A percentile compares a stretch with the other conserved stretches of the same genome.
Evolutionary conservation across 2,329 filamentous ascomycete genomes (phyloP).

Genomic region (Beauveria rudraprayagi): DNA sequence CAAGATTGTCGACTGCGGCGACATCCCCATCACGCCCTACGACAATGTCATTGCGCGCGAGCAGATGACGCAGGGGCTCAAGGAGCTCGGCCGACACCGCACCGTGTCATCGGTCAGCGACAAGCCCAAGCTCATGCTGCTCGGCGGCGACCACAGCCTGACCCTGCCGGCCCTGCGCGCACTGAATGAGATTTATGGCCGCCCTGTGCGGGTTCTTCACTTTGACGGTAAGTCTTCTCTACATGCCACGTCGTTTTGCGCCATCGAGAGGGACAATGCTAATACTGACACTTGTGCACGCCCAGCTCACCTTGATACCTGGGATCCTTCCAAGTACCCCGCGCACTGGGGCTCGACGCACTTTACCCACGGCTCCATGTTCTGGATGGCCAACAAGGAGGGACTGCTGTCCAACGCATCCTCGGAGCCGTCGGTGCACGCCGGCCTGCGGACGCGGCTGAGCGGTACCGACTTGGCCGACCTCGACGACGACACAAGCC

Average conservation of each 20-base stretch:
- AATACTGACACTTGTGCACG: not conserved
- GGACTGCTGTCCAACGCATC: slow-evolving; percentile 61
- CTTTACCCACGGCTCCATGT: slow-evolving; percentile 88
- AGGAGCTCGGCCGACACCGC: slow-evolving; percentile 51
- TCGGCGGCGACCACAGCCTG: slow-evolving; percentile 68
- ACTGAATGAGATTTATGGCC: slow-evolving; percentile 52
- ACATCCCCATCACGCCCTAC: slow-evolving; percentile 79
- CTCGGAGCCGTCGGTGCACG: slow-evolving; percentile 65
- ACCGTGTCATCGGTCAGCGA: slow-evolving; percentile 25
- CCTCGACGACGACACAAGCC: slow-evolving; percentile 60
- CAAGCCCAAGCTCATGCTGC: slow-evolving; percentile 53
- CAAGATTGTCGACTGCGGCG: slow-evolving; percentile 80
- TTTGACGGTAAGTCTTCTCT: slow-evolving; percentile 46
- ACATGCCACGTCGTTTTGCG: too few species aligned
- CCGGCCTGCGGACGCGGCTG: slow-evolving; percentile 70
- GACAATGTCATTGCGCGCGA: slow-evolving; percentile 74
- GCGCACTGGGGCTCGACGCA: slow-evolving; percentile 56
- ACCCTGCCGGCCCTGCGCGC: slow-evolving; percentile 62
- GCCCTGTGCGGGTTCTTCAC: slow-evolving; percentile 61
- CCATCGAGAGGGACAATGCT: not conserved
- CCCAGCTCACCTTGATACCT: slow-evolving; percentile 66
- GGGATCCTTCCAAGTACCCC: slow-evolving; percentile 76
- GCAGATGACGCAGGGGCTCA: slow-evolving; percentile 78
- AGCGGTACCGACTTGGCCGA: slow-evolving; percentile 54
- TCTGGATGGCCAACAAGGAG: slow-evolving; percentile 79